Evolutionary conservation across 345 rosid genomes (phyloP).

Genomic region (Bruguiera sexangula): DNA sequence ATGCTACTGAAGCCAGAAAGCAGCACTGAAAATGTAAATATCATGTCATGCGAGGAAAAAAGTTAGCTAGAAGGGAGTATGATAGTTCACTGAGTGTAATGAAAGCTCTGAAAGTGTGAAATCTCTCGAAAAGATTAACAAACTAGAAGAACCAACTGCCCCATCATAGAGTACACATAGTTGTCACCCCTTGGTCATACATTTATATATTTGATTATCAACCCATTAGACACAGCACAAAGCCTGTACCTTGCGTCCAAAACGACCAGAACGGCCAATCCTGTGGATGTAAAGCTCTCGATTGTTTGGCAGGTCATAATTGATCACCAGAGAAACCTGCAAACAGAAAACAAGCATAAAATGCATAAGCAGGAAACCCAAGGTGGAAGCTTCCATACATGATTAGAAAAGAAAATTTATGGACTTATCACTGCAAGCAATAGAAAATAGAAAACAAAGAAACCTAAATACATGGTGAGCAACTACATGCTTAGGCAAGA

Average conservation of each 20-base stretch:
- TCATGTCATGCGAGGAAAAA: no score
- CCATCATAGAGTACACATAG: not conserved
- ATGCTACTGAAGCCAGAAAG: not conserved
- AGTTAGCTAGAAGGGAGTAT: no score
- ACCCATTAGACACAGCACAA: not conserved
- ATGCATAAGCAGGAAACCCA: not conserved
- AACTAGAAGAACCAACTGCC: not conserved
- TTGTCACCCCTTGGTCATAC: no score
- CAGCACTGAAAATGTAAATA: not conserved
- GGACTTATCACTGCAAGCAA: not conserved
- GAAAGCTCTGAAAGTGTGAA: no score
- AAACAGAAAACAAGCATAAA: slow-evolving; percentile 6
- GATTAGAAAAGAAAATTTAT: not conserved
- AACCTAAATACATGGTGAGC: no score
- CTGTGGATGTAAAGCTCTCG: slow-evolving; percentile 98
- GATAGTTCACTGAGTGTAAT: no score
- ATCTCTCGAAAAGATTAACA: no score
- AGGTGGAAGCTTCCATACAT: not conserved
- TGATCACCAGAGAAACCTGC: slow-evolving; percentile 92
- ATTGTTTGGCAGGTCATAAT: slow-evolving; percentile 94
- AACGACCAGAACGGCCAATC: slow-evolving; percentile 97
- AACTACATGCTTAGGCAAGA: no score
- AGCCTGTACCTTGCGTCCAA: slow-evolving; percentile 83
- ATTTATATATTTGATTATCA: not conserved
- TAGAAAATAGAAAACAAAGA: not conserved